These are phyloP conservation scores for Talaromyces ruber DNA, from an alignment of 495 filamentous ascomycete species.

Conservation along the genomic window DNA sequence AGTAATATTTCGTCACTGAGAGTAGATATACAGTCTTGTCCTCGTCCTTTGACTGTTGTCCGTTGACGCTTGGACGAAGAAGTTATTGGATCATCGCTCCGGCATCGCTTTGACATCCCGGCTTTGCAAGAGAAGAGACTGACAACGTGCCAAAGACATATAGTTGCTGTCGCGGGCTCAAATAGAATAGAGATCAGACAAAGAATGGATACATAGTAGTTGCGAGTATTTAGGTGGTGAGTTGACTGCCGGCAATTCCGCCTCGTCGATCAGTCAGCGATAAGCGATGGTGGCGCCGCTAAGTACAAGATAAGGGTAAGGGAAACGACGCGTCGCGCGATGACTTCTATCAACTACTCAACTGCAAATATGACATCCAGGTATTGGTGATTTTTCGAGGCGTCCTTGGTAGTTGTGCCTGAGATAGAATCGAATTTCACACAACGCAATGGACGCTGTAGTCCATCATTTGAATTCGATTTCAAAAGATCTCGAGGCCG, in stretches of 20 bases:
- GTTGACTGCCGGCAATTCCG: neutral
- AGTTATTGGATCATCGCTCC: conserved; percentile 12
- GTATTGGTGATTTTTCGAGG: neutral
- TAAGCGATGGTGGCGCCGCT: neutral
- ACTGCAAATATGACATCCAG: neutral
- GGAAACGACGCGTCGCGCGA: neutral
- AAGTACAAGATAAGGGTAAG: neutral
- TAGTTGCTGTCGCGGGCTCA: neutral
- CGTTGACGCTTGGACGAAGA: conserved; percentile 29
- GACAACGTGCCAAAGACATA: neutral
- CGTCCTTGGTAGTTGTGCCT: too few relatives aligned
- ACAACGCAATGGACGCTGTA: neutral
- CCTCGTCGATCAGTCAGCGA: neutral
- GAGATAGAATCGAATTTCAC: too few relatives aligned
- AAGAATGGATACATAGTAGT: neutral
- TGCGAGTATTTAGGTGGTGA: neutral
- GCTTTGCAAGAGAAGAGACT: neutral
- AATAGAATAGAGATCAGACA: neutral
- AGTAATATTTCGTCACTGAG: conserved; percentile 86
- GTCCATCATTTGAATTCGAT: neutral
- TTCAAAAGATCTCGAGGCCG: neutral
- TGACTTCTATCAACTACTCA: neutral
- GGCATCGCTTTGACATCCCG: conserved; percentile 38
- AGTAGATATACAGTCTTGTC: conserved; percentile 47
- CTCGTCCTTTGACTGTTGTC: conserved; percentile 10